Base-by-base conservation (phyloP, 805 yeast species). In the Millerozyma acaciae region DNA sequence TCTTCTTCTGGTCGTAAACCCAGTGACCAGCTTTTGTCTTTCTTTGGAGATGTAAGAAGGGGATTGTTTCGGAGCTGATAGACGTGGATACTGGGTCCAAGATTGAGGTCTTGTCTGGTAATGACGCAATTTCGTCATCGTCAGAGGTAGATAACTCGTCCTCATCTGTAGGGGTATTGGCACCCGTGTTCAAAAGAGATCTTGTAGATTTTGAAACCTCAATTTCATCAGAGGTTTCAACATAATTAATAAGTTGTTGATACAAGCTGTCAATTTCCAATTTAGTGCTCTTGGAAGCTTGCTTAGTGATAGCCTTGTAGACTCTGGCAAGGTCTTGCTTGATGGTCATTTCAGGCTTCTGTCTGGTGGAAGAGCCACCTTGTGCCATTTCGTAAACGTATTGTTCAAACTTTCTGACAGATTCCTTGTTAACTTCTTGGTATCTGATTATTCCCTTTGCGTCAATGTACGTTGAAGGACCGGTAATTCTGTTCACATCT, bases 381-480 rank as follows among this genome's bases (percentile, higher is more conserved):
- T 77, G 80, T 34, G 97, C 95, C 97, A 93, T 89, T 63, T 86
- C 95, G 56, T 79, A 76, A 45, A 93, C 97, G 60, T 93, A 93
- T 60, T 89, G 90, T 67, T 93, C 96, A 44, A 93, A 75, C 61
- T 93, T 93, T 65, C 97, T 81, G 43, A 89, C 94, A 41, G 90
- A 77, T 31, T 89, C 85, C 65, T 95, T 84, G 57, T 86, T 80
- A 42, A 74, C 82, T 69, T 93, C 98, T 40, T 78, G 71, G 65
- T 87, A 93, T 39, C 70, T 73, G 53, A 93, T 76, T 56, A 80
- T 84, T 63, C 98, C 98, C 68, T 82, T 86, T 44, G 78, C 74
- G 52, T 85, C 95, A 48, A 93, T 83, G 26, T 76, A 70, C 27
- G 97, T 90, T 62, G 84, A 80, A 50, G 98, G 98, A 47, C 95